These are phyloP conservation scores for Fusarium zealandicum DNA, from an alignment of 2,329 filamentous ascomycete species.

Conservation along the genomic window DNA sequence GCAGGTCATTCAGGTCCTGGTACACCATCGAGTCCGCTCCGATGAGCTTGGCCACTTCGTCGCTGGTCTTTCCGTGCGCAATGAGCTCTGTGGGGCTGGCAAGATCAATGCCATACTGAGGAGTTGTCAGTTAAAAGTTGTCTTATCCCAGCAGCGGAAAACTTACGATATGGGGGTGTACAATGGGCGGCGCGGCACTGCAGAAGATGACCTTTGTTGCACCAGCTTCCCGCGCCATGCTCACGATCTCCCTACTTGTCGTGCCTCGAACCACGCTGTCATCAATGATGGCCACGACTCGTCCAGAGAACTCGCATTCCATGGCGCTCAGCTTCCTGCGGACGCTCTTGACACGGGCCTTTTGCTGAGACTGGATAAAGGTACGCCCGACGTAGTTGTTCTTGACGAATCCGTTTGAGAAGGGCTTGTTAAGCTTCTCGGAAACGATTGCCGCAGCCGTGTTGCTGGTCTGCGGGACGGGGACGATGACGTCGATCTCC, in stretches of 20 bases:
- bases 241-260: neutral
- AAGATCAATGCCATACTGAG: slow-evolving; percentile 55
- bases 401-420: slow-evolving; percentile 84
- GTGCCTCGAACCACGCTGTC: slow-evolving; percentile 84
- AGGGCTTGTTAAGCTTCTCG: slow-evolving; percentile 76
- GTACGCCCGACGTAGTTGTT: slow-evolving; percentile 67
- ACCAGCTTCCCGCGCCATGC: slow-evolving; percentile 85
- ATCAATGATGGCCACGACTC: slow-evolving; percentile 83
- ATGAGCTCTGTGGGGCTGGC: slow-evolving; percentile 51
- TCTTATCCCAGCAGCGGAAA: no score
- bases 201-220: slow-evolving; percentile 84
- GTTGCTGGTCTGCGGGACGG: slow-evolving; percentile 69
- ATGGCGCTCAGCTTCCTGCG: slow-evolving; percentile 89
- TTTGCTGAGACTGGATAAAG: slow-evolving; percentile 66
- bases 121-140: neutral
- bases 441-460: slow-evolving; percentile 80
- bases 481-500: slow-evolving; percentile 70
- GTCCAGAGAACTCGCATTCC: slow-evolving; percentile 80
- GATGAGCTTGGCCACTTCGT: slow-evolving; percentile 52
- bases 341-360: slow-evolving; percentile 81
- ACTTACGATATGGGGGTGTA: slow-evolving; percentile 83
- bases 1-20: slow-evolving; percentile 69
- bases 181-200: slow-evolving; percentile 82
- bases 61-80: slow-evolving; percentile 49
- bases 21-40: slow-evolving; percentile 62